Evolutionary conservation across 2,329 filamentous ascomycete genomes (phyloP), one percentile per base, ranked within the genome.

Genomic region (Simplicillium sp.): DNA sequence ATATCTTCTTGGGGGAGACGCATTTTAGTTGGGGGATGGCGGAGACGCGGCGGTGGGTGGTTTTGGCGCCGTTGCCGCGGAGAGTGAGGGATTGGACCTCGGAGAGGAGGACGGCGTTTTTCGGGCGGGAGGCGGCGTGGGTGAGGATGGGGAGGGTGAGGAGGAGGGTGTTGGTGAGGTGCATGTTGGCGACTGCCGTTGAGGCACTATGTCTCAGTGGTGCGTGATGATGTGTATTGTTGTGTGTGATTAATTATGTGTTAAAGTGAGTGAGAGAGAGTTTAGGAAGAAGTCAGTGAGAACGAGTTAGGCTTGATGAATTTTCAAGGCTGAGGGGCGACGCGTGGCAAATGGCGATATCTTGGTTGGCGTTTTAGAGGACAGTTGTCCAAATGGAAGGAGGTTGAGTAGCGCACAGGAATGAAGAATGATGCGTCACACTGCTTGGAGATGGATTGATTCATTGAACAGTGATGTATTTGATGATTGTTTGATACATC

Each of bases 21-120:
- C 90, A 96, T 54, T 70, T 75, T 12, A 96, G 74, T 66, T 94
- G 82, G 0, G 87, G 87, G 36, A 90, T 75, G 17, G 90, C 67
- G 16, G 80, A 56, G 31, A 88, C 76, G 47, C 90, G 87, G 20
- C 88, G 84, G 55, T 85, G 75, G 31, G 79, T 76, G 1, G 90
- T 96, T 53, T 75, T 66, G 38, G 74, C 70, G 57, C 60, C 60
- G 45, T 73, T 71, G 48, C 74, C 71, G 44, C 79, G 82, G 11
- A 96, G 75, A 7, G 89, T 96, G 33, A 97, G 75, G 37, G 82
- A 73, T 50, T 86, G 76, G 41, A 97, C 83, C 3, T 70, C 53
- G 18, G 73, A 77, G 50, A 78, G 69, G 43, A 74, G 70, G 54
- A 78, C 71, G 43, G 73, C 73, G 52, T 75, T 62, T 32, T 64